Conservation (phyloP, 192 early-diverging fungal genomes). For the Pecoramyces ruminantium region DNA sequence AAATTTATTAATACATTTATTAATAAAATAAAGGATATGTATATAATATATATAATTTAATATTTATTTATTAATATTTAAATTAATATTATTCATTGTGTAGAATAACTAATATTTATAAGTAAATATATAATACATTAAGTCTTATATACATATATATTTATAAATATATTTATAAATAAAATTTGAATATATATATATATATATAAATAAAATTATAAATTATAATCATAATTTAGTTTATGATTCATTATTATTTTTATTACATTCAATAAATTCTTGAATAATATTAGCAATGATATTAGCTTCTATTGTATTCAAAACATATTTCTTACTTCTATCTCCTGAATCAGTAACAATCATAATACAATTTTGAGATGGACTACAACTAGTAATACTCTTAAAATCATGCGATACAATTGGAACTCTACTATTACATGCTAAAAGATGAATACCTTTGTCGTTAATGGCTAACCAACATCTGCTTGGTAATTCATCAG, state of each 20-base stretch:
- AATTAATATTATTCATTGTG: too few relatives aligned
- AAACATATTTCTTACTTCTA: neutral
- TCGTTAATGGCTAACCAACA: neutral
- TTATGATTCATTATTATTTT: neutral
- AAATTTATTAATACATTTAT: too few relatives aligned
- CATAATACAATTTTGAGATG: neutral
- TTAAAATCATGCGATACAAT: neutral
- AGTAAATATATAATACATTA: too few relatives aligned
- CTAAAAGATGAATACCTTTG: neutral
- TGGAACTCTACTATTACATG: neutral
- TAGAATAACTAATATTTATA: too few relatives aligned
- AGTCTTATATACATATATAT: too few relatives aligned
- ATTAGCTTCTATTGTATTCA: neutral
- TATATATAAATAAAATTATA: too few relatives aligned
- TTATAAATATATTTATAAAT: too few relatives aligned
- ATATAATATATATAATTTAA: too few relatives aligned
- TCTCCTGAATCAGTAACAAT: neutral
- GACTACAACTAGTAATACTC: neutral
- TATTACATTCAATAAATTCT: neutral
- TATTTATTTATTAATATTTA: too few relatives aligned
- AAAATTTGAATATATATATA: too few relatives aligned
- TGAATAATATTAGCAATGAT: neutral
- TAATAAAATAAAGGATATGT: too few relatives aligned
- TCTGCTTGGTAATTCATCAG: neutral
- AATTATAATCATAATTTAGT: too few relatives aligned